Evolutionary conservation across 2,329 filamentous ascomycete genomes (phyloP).

Genomic region (Epicoccum sorghinum): DNA sequence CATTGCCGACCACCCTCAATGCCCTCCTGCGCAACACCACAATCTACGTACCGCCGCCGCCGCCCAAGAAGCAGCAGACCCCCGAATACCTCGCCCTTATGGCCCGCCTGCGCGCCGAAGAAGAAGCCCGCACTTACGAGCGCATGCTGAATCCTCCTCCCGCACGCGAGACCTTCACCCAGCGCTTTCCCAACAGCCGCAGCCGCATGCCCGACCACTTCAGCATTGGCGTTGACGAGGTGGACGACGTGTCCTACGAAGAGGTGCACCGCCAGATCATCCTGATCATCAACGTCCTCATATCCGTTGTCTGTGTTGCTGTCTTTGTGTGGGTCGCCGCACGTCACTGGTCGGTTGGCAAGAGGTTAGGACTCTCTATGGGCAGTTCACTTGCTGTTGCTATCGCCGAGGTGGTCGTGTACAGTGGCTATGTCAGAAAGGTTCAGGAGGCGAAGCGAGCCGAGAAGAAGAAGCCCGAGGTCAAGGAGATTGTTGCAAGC

Average conservation of each 20-base stretch:
- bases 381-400: constrained; percentile 72
- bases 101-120: constrained; percentile 79
- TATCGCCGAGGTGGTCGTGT: constrained; percentile 78
- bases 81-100: constrained; percentile 87
- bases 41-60: constrained; percentile 79
- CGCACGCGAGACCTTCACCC: constrained; percentile 63
- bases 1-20: constrained; percentile 61
- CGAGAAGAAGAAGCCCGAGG: constrained; percentile 66
- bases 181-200: constrained; percentile 58
- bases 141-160: constrained; percentile 72
- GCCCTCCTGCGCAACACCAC: constrained; percentile 72
- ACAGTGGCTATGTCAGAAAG: constrained; percentile 75
- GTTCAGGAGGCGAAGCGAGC: constrained; percentile 70
- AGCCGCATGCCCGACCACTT: constrained; percentile 56
- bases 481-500: constrained; percentile 72
- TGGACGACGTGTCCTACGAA: constrained; percentile 70
- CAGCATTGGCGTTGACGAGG: constrained; percentile 47
- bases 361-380: constrained; percentile 73
- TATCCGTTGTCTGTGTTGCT: constrained; percentile 82
- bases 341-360: constrained; percentile 75
- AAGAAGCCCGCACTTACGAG: constrained; percentile 82
- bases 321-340: constrained; percentile 79
- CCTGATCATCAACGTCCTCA: constrained; percentile 86
- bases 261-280: constrained; percentile 82
- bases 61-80: constrained; percentile 70